Conservation (phyloP, 768 basidiomycete species). For the Auriscalpium orientale region DNA sequence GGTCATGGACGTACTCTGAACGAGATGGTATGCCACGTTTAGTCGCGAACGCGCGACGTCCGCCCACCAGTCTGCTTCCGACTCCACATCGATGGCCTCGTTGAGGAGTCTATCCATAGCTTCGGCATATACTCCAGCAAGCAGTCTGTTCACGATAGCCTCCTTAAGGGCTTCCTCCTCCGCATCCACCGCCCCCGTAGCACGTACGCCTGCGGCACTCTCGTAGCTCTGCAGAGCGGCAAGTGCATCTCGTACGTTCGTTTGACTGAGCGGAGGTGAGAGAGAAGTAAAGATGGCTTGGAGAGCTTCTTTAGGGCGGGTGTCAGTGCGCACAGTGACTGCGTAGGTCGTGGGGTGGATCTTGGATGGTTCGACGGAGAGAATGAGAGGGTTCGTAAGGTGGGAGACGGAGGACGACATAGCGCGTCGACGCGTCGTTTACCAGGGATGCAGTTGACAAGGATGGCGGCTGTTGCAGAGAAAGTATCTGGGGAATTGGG, state of each 20-base stretch:
- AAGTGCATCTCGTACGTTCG: constrained; percentile 23
- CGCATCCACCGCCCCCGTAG: constrained; percentile 4
- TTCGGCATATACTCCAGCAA: constrained; percentile 55
- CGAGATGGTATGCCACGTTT: constrained; percentile 54
- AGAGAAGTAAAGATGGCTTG: constrained; percentile 33
- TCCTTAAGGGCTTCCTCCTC: constrained; percentile 32
- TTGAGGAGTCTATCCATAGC: constrained; percentile 55
- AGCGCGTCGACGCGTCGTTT: not conserved
- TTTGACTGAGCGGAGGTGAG: constrained; percentile 22
- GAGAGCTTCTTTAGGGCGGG: constrained; percentile 25
- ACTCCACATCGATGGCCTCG: constrained; percentile 64
- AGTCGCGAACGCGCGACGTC: constrained; percentile 53
- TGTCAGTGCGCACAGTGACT: not conserved
- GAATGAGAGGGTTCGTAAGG: constrained; percentile 9
- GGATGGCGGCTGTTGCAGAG: too few relatives aligned
- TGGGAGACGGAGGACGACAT: constrained; percentile 10
- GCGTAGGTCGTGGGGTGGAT: not conserved
- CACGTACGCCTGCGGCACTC: not conserved
- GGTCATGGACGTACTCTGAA: constrained; percentile 58
- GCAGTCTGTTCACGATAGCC: constrained; percentile 41
- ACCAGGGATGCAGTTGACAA: too few relatives aligned
- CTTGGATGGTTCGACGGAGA: not conserved
- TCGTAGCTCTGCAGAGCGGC: constrained; percentile 22
- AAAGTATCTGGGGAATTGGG: too few relatives aligned
- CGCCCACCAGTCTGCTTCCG: constrained; percentile 83